Conservation (phyloP, 805 yeast species). For the Citeromyces matritensis region DNA sequence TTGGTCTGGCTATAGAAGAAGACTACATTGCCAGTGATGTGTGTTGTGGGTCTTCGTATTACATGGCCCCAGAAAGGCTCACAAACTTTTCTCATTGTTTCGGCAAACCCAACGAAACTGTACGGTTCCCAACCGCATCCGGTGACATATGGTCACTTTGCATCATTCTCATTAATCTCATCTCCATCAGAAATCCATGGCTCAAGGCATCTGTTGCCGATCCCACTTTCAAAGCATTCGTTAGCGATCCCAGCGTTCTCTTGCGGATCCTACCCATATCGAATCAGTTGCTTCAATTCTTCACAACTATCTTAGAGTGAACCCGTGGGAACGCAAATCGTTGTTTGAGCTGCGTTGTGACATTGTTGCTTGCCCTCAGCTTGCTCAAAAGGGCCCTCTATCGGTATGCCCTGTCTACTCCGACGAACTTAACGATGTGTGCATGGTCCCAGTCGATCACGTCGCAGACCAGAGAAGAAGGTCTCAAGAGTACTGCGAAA, state of each 20-base stretch:
- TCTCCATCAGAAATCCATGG: slow-evolving; percentile 87
- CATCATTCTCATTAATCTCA: slow-evolving; percentile 62
- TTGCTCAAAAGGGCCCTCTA: slow-evolving; percentile 18
- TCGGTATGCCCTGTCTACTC: slow-evolving; percentile 4
- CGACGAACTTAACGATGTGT: slow-evolving; percentile 7
- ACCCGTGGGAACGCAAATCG: slow-evolving; percentile 31
- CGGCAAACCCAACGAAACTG: slow-evolving; percentile 11
- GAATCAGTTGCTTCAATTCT: slow-evolving; percentile 39
- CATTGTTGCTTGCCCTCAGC: slow-evolving; percentile 13
- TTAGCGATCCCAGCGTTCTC: slow-evolving; percentile 38
- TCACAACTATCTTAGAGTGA: slow-evolving; percentile 22
- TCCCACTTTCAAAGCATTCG: slow-evolving; percentile 49
- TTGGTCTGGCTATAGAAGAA: slow-evolving; percentile 70
- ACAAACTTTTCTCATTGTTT: slow-evolving; percentile 23
- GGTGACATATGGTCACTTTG: slow-evolving; percentile 88
- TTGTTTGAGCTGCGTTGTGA: slow-evolving; percentile 23
- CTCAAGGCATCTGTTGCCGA: slow-evolving; percentile 59
- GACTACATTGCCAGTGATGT: slow-evolving; percentile 45
- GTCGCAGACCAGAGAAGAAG: too few relatives aligned
- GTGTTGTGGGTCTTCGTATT: slow-evolving; percentile 78
- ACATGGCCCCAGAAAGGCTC: slow-evolving; percentile 83
- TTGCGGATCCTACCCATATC: slow-evolving; percentile 63
- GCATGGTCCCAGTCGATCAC: slow-evolving; percentile 19
- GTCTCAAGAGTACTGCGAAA: too few relatives aligned
- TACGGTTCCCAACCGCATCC: slow-evolving; percentile 45